Conservation (phyloP, 805 yeast genomes). For the Yamadazyma sp. region DNA sequence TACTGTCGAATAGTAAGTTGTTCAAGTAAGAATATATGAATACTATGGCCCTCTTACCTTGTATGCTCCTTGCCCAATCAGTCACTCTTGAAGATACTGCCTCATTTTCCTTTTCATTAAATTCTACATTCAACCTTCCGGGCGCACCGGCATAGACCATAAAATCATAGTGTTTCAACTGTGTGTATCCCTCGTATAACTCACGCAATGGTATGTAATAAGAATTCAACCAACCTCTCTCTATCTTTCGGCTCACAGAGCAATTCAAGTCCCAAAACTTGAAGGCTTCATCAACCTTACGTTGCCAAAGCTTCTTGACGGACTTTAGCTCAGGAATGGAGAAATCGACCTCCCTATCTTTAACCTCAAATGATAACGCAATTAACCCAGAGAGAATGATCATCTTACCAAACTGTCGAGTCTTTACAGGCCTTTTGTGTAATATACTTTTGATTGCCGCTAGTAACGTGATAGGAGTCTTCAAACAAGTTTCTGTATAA, state of each 20-base stretch:
- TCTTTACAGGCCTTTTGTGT: slow-evolving; percentile 19
- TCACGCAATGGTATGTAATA: slow-evolving; percentile 20
- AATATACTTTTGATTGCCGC: slow-evolving; percentile 21
- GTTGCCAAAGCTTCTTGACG: slow-evolving; percentile 14
- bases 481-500: slow-evolving; percentile 13
- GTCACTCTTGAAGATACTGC: slow-evolving; percentile 48
- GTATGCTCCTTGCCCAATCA: slow-evolving; percentile 49
- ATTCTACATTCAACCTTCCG: slow-evolving; percentile 44
- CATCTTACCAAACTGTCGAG: slow-evolving; percentile 21
- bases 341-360: slow-evolving; percentile 21
- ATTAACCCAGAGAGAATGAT: slow-evolving; percentile 20
- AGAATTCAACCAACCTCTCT: slow-evolving; percentile 20
- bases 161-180: slow-evolving; percentile 26
- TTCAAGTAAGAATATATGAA: slow-evolving; percentile 22
- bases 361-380: slow-evolving; percentile 19
- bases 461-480: slow-evolving; percentile 20
- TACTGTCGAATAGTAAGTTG: slow-evolving; percentile 9
- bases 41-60: slow-evolving; percentile 52
- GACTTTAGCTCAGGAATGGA: slow-evolving; percentile 21
- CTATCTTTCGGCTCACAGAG: slow-evolving; percentile 14
- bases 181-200: slow-evolving; percentile 23
- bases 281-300: slow-evolving; percentile 14
- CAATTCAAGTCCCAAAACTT: slow-evolving; percentile 14
- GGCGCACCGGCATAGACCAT: slow-evolving; percentile 31
- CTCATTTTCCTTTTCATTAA: slow-evolving; percentile 38